Percentiles rank a stretch among this genome's conserved stretches.
Evolutionary conservation across 2,329 filamentous ascomycete species (phyloP).

Genomic region (Fusarium nisikadoi): DNA sequence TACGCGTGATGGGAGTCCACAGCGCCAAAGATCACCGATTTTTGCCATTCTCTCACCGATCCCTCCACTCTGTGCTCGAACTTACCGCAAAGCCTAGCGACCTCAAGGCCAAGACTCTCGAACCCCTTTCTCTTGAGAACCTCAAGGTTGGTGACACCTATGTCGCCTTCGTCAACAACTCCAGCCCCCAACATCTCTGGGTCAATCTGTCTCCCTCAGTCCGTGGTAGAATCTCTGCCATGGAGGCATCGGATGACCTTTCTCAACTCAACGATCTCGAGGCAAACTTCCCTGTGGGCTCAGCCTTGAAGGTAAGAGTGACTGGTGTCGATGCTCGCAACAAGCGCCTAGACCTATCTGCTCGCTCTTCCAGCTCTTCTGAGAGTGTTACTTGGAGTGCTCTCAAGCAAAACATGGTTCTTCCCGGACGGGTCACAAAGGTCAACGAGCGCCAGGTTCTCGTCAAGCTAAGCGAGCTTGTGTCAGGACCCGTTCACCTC

Average conservation of each 20-base stretch:
- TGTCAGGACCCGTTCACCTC: slow-evolving; percentile 83
- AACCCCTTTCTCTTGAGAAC: slow-evolving; percentile 75
- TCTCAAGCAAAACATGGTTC: slow-evolving; percentile 80
- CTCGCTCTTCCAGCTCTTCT: slow-evolving; percentile 66
- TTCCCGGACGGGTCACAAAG: slow-evolving; percentile 87
- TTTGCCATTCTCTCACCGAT: slow-evolving; percentile 88
- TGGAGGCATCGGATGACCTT: slow-evolving; percentile 89
- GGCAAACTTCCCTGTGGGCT: slow-evolving; percentile 88
- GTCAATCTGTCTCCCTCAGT: slow-evolving; percentile 90
- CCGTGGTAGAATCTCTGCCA: slow-evolving; percentile 81
- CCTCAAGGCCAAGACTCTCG: slow-evolving; percentile 56
- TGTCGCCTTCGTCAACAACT: slow-evolving; percentile 91
- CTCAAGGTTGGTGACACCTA: slow-evolving; percentile 77
- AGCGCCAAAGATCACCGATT: slow-evolving; percentile 92
- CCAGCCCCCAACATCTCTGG: slow-evolving; percentile 83
- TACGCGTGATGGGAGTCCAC: slow-evolving; percentile 86
- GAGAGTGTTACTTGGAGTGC: slow-evolving; percentile 72
- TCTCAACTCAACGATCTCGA: slow-evolving; percentile 80
- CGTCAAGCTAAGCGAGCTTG: slow-evolving; percentile 82
- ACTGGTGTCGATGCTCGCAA: slow-evolving; percentile 77
- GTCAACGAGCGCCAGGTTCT: slow-evolving; percentile 84
- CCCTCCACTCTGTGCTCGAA: slow-evolving; percentile 85
- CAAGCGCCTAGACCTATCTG: slow-evolving; percentile 85
- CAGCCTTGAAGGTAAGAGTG: slow-evolving; percentile 83
- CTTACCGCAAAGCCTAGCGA: slow-evolving; percentile 82